Base-by-base conservation (phyloP, 2,329 filamentous ascomycete species). In the Tetracladium maxilliforme region DNA sequence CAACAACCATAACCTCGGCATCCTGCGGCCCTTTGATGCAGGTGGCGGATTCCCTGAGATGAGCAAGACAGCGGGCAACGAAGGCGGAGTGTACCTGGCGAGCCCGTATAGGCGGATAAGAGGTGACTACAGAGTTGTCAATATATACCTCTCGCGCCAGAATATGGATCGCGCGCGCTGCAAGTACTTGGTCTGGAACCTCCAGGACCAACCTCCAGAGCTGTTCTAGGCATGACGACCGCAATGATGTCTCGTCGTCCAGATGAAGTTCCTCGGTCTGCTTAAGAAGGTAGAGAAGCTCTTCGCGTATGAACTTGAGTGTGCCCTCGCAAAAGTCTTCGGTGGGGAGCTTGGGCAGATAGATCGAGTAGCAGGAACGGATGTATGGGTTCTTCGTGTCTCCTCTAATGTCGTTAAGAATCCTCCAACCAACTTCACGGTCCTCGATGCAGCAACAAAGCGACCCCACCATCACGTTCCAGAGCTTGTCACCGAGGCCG, bases 171-270 rank as follows among this genome's bases (percentile, higher is more conserved):
- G 81, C 77, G 26, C 61, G 52, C 12, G 64, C 61, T 35, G 81
- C 80, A 23, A 92, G 71, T 1, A 61, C 65, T 19, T 64, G 55
- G 19, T 66, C 56, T 5, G 71, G 69, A 3, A 79, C 71, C 10
- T 67, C 73, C 26, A 92, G 54, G 17, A 87, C 70, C 38, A 93
- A 69, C 14, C 71, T 69, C 86, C 86, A 93, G n/a, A 93, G 55
- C 29, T 84, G 65, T 37, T 90, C 78, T 21, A 66, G 57, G 14
- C 53, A 67, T 34, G 48, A 64, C 32, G 56, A 63, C n/a, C n/a
- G n/a, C 35, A 63, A 54, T 15, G 68, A 43, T 8, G 58, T 50
- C n/a, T 58, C 51, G 6, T 60, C 53, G 22, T 67, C 61, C 28
- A 67, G 60, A 13, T 70, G 48, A 12, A 59, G 41, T 24, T 62